These are phyloP conservation scores for Neohortaea acidophila DNA, from an alignment of 495 filamentous ascomycete genomes.

Conservation along the genomic window DNA sequence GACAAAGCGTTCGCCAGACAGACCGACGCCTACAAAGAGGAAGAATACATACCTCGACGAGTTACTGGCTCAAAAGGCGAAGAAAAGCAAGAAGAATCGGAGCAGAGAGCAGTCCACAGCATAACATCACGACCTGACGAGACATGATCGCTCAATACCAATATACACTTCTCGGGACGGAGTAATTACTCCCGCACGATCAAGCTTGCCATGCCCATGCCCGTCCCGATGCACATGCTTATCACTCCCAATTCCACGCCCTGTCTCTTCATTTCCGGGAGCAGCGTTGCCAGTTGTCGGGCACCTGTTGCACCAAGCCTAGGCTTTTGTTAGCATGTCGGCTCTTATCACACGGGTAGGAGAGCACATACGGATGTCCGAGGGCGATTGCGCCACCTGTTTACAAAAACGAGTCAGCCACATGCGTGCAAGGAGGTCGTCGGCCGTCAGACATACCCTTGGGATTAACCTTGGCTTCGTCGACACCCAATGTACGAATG, in stretches of 20 bases:
- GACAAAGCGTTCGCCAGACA: no score
- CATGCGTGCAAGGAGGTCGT: no score
- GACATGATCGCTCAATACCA: no score
- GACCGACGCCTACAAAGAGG: slow-evolving; percentile 1
- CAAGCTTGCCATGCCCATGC: slow-evolving; percentile 34
- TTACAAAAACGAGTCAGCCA: neutral
- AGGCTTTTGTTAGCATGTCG: no score
- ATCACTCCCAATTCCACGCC: slow-evolving; percentile 25
- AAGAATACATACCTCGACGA: slow-evolving; percentile 27
- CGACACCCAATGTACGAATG: slow-evolving; percentile 53
- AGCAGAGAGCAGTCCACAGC: no score
- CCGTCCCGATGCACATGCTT: slow-evolving; percentile 33
- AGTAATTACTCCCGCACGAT: slow-evolving; percentile 27
- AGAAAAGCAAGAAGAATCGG: slow-evolving; percentile 29
- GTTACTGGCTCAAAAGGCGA: slow-evolving; percentile 26
- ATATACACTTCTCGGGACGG: neutral
- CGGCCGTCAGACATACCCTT: slow-evolving; percentile 40
- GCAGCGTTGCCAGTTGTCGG: slow-evolving; percentile 24
- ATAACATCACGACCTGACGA: no score
- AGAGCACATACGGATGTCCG: slow-evolving; percentile 30
- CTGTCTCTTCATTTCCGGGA: slow-evolving; percentile 29
- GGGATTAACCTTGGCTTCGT: slow-evolving; percentile 55
- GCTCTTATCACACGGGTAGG: no score
- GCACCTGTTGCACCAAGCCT: slow-evolving; percentile 29
- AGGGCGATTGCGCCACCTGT: slow-evolving; percentile 27